These are phyloP conservation scores for Hansenula sp. DNA, from an alignment of 1,139 yeast species.

Conservation along the genomic window DNA sequence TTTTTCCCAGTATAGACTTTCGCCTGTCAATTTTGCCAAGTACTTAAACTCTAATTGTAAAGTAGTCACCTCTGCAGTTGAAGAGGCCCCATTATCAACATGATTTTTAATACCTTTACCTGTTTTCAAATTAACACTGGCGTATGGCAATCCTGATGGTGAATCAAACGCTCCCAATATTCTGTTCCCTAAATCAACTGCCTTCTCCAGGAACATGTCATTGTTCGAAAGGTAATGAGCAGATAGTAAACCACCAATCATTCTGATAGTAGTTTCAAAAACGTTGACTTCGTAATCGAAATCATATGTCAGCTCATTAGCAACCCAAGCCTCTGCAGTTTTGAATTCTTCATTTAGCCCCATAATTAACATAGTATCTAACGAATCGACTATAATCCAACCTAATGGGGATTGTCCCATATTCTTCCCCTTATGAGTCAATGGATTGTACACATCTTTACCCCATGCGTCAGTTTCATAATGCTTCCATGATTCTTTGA, in stretches of 20 bases:
- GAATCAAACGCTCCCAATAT: constrained; percentile 63
- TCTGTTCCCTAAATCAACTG: constrained; percentile 65
- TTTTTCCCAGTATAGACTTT: constrained; percentile 69
- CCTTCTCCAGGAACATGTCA: constrained; percentile 71
- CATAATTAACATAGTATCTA: constrained; percentile 85
- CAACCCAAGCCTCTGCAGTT: constrained; percentile 74
- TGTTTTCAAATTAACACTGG: constrained; percentile 69
- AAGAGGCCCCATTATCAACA: constrained; percentile 66
- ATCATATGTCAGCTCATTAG: constrained; percentile 50
- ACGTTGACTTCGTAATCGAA: constrained; percentile 77
- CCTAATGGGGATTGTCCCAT: constrained; percentile 87
- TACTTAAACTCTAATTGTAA: constrained; percentile 87
- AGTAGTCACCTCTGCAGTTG: constrained; percentile 90
- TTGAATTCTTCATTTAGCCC: constrained; percentile 62
- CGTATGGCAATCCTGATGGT: constrained; percentile 67
- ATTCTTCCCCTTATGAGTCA: constrained; percentile 59
- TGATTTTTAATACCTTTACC: constrained; percentile 61
- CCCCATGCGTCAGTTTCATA: constrained; percentile 86
- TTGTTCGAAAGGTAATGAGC: constrained; percentile 74
- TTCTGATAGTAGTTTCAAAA: constrained; percentile 90
- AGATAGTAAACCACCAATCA: constrained; percentile 88
- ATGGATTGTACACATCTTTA: constrained; percentile 61
- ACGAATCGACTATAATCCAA: constrained; percentile 89
- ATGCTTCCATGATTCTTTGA: constrained; percentile 76
- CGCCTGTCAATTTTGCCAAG: constrained; percentile 77